Evolutionary conservation across 2,329 filamentous ascomycete species (phyloP).

Genomic region (Domatiomyces catenatus): DNA sequence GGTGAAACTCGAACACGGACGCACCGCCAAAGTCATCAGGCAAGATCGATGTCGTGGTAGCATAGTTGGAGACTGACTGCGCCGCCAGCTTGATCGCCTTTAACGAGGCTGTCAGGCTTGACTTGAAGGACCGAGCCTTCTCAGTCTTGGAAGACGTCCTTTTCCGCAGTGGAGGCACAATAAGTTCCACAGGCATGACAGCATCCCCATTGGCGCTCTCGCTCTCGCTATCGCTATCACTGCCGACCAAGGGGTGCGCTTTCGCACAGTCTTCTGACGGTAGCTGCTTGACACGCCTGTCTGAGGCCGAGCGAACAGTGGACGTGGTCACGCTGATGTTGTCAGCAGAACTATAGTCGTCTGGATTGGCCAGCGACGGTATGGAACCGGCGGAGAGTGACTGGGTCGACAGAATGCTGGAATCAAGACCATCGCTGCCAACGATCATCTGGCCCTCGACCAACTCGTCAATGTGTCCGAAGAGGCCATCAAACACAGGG

Average conservation of each 20-base stretch:
- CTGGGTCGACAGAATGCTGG: constrained; percentile 29
- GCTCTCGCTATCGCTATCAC: constrained; percentile 24
- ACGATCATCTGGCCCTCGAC: constrained; percentile 26
- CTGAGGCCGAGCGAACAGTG: constrained; percentile 23
- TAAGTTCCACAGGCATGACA: constrained; percentile 5
- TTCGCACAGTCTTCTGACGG: constrained; percentile 39
- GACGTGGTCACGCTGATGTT: constrained; percentile 28
- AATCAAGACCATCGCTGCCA: constrained; percentile 30
- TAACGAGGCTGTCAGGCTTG: constrained; percentile 47
- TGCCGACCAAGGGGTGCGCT: constrained; percentile 40
- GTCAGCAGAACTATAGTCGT: constrained; percentile 30
- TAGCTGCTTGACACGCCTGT: constrained; percentile 32
- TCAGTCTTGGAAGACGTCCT: constrained; percentile 16
- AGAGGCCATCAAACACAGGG: constrained; percentile 36
- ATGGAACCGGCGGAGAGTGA: constrained; percentile 45
- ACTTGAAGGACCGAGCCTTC: constrained; percentile 37
- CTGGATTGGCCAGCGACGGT: constrained; percentile 36
- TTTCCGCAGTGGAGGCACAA: constrained; percentile 17
- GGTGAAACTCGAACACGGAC: constrained; percentile 40
- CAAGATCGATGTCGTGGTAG: constrained; percentile 34
- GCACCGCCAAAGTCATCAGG: constrained; percentile 36
- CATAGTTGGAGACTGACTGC: constrained; percentile 45
- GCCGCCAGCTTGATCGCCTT: constrained; percentile 47
- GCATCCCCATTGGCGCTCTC: constrained; percentile 14
- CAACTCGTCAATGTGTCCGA: constrained; percentile 38